Conservation (phyloP, 306 rosid genomes). For the Prunus mira region DNA sequence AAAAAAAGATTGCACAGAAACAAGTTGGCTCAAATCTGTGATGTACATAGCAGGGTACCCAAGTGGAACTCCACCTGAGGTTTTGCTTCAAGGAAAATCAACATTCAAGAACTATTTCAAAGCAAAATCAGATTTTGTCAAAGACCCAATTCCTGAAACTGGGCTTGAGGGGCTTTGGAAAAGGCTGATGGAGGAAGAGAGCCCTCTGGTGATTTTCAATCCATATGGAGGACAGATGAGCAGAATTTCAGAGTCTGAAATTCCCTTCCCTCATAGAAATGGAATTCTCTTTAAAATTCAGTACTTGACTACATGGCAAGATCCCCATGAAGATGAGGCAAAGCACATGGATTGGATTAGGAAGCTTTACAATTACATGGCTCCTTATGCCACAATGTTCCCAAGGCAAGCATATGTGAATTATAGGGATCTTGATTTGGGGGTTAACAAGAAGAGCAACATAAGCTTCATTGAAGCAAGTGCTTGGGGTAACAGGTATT, state of each 20-base stretch:
- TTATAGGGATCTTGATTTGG: conserved; percentile 84
- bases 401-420: conserved; percentile 87
- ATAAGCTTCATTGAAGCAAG: conserved; percentile 45
- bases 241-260: conserved; percentile 49
- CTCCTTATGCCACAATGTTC: conserved; percentile 57
- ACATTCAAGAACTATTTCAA: conserved; percentile 71
- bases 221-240: conserved; percentile 86
- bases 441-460: conserved; percentile 55
- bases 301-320: conserved; percentile 48
- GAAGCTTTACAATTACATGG: conserved; percentile 67
- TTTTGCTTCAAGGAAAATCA: conserved; percentile 61
- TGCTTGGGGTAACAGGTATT: conserved; percentile 74
- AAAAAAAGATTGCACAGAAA: conserved; percentile 48
- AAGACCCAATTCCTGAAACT: conserved; percentile 51
- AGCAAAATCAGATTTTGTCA: conserved; percentile 80
- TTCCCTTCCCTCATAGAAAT: conserved; percentile 75
- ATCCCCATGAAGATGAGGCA: conserved; percentile 26
- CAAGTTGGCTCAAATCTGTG: conserved; percentile 75
- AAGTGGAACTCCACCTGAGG: conserved; percentile 50
- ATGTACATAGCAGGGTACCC: conserved; percentile 70
- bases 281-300: conserved; percentile 70
- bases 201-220: conserved; percentile 47
- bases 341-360: conserved; percentile 72
- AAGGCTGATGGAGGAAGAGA: conserved; percentile 53
- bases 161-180: conserved; percentile 72